Conservation (phyloP, 148 eudicot species). For the Vaccinium darrowii region DNA sequence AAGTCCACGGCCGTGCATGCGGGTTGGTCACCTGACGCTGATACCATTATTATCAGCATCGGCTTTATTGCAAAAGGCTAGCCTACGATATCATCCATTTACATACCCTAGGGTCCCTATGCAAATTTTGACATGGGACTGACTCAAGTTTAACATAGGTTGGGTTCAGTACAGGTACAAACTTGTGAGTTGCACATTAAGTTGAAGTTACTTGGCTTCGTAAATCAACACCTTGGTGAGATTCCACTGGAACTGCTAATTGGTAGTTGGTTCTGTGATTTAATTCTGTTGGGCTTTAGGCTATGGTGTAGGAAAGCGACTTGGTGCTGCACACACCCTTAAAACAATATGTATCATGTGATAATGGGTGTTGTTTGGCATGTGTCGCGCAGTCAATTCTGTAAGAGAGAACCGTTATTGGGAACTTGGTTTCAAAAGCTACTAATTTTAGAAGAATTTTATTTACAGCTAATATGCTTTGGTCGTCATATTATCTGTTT, state of each 20-base stretch:
- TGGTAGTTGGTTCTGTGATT: neutral
- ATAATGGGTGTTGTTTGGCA: neutral
- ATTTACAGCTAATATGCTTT: neutral
- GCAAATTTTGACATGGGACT: neutral
- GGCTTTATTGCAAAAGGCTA: neutral
- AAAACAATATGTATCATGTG: neutral
- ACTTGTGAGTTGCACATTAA: neutral
- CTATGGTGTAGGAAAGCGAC: neutral
- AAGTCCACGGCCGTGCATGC: neutral
- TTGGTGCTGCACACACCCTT: neutral
- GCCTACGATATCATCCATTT: neutral
- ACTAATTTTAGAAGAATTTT: neutral
- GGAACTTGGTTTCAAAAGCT: neutral
- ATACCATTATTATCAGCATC: neutral
- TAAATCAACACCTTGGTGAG: constrained; percentile 1
- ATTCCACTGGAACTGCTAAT: neutral
- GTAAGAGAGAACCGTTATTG: neutral
- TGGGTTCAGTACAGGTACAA: neutral
- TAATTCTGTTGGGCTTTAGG: neutral
- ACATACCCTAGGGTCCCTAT: neutral
- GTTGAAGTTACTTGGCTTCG: neutral
- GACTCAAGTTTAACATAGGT: neutral
- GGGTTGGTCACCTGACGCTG: neutral
- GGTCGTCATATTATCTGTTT: neutral
- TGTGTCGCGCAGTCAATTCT: neutral